phyloP scores from a whole-genome alignment of 345 rosid genomes.

The Sisymbrium irio region DNA sequence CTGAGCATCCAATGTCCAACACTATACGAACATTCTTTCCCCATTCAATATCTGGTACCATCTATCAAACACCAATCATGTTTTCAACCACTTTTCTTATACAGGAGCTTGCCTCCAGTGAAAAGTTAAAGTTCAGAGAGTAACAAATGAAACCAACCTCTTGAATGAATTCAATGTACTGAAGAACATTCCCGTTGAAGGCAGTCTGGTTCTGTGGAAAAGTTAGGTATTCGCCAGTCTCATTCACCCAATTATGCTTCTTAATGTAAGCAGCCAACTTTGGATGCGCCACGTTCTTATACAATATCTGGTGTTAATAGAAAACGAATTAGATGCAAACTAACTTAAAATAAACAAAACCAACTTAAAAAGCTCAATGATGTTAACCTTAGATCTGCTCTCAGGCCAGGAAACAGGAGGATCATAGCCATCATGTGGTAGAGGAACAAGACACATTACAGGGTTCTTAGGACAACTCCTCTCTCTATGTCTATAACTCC shows the following conservation, averaged over 20 bases:
- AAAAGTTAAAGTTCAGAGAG: background rate
- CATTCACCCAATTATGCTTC: conserved; percentile 70
- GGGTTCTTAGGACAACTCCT: conserved; percentile 78
- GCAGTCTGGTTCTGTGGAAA: conserved; percentile 79
- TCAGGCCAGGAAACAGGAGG: conserved; percentile 79
- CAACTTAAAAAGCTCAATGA: conserved; percentile 13
- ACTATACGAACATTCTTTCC: conserved; percentile 92
- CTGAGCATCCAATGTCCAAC: conserved; percentile 75
- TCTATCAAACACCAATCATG: conserved; percentile 57
- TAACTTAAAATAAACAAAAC: background rate
- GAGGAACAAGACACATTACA: conserved; percentile 83
- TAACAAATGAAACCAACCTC: conserved; percentile 53
- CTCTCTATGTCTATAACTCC: conserved; percentile 72
- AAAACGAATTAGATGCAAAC: conserved; percentile 22
- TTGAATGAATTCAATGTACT: conserved; percentile 90
- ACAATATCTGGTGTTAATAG: conserved; percentile 55
- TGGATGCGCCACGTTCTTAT: conserved; percentile 89
- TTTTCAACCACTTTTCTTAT: conserved; percentile 23
- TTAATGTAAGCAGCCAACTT: conserved; percentile 74
- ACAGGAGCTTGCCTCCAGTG: conserved; percentile 7
- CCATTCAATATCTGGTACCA: conserved; percentile 99
- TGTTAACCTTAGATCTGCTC: conserved; percentile 66
- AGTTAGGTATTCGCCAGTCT: conserved; percentile 61
- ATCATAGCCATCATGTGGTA: conserved; percentile 74
- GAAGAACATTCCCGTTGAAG: conserved; percentile 69